A percentile compares a stretch with the other conserved stretches of the same genome.
Conservation (phyloP, 2,329 filamentous ascomycete species). For the Aspergillus pseudonomiae region DNA sequence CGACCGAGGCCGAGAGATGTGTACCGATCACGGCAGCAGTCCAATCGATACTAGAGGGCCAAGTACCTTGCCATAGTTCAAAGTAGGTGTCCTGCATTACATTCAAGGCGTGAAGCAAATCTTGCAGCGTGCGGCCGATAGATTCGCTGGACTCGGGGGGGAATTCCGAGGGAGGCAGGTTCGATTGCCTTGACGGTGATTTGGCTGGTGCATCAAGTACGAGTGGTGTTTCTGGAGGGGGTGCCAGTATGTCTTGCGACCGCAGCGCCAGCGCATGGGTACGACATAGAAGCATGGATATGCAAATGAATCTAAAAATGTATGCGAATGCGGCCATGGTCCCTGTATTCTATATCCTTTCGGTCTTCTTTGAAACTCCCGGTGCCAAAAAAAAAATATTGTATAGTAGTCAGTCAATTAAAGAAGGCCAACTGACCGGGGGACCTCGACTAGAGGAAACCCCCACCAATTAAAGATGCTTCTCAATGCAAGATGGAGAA, state of each 20-base stretch:
- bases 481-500: neutral
- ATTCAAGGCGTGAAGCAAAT: slow-evolving; percentile 66
- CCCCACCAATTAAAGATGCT: neutral
- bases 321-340: slow-evolving; percentile 16
- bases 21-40: slow-evolving; percentile 84
- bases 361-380: neutral
- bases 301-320: slow-evolving; percentile 26
- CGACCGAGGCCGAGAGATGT: slow-evolving; percentile 72
- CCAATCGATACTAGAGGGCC: slow-evolving; percentile 90
- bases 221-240: slow-evolving; percentile 17
- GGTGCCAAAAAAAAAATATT: neutral
- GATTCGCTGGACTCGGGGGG: slow-evolving; percentile 21
- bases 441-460: neutral
- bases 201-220: slow-evolving; percentile 12
- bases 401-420: neutral
- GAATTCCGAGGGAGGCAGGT: slow-evolving; percentile 17
- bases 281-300: slow-evolving; percentile 24
- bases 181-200: slow-evolving; percentile 13
- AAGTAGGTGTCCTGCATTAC: slow-evolving; percentile 81
- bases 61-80: slow-evolving; percentile 74
- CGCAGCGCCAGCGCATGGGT: slow-evolving; percentile 36
- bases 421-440: neutral
- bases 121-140: slow-evolving; percentile 31
- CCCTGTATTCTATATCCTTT: neutral
- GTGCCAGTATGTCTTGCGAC: slow-evolving; percentile 28